A percentile compares a stretch with the other conserved stretches of the same genome.
Evolutionary conservation across 306 rosid species (phyloP).

Genomic region (Cucumis cinereus): DNA sequence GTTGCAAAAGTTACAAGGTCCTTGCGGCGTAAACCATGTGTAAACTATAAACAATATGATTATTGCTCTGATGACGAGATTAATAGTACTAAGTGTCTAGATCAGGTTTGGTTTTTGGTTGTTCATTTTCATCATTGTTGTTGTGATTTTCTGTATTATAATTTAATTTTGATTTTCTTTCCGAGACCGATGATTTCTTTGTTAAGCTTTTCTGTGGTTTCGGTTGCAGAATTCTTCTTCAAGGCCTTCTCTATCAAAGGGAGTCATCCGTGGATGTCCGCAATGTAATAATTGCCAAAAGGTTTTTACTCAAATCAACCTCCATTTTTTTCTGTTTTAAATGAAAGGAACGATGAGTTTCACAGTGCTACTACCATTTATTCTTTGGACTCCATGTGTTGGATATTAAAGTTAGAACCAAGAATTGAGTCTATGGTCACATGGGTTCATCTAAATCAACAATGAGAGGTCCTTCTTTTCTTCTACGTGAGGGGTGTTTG

Average conservation of each 20-base stretch:
- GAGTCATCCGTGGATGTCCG: conserved; percentile 89
- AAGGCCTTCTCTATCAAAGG: conserved; percentile 49
- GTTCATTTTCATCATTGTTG: conserved; percentile 11
- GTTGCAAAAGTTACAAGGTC: conserved; percentile 51
- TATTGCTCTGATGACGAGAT: conserved; percentile 44
- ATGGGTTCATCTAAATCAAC: too few species aligned
- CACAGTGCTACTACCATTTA: neutral
- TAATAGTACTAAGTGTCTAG: conserved; percentile 43
- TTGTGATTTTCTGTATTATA: conserved; percentile 5
- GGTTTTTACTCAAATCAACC: conserved; percentile 25
- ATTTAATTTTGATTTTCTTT: conserved; percentile 1
- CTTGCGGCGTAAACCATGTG: conserved; percentile 51
- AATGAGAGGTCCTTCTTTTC: too few species aligned
- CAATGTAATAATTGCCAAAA: conserved; percentile 78
- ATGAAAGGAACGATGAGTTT: neutral
- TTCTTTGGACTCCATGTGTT: neutral
- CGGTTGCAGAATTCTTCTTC: conserved; percentile 55
- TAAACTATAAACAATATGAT: conserved; percentile 45
- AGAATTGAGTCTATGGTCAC: neutral
- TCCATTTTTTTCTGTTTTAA: neutral
- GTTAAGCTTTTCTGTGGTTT: conserved; percentile 19
- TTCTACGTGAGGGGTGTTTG: too few species aligned
- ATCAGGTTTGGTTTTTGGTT: conserved; percentile 52
- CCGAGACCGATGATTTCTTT: conserved; percentile 8
- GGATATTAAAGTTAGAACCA: neutral